Evolutionary conservation across 1,284 basidiomycete species (phyloP).

Genomic region (Trametes versicolor): DNA sequence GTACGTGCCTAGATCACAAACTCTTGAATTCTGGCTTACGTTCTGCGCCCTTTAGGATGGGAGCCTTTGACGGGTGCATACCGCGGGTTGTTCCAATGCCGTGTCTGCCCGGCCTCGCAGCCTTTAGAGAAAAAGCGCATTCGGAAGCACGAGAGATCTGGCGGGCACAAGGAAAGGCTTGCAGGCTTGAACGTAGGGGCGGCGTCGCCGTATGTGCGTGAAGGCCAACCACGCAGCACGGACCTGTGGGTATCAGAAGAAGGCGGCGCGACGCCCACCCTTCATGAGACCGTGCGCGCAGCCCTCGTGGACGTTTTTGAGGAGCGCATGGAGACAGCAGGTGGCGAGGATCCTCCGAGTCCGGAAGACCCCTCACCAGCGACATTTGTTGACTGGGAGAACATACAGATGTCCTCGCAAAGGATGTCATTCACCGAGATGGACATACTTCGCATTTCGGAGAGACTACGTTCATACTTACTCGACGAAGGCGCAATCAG

Average conservation of each 20-base stretch:
- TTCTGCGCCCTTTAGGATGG: too few relatives aligned
- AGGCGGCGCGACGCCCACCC: background rate
- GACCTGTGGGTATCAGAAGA: background rate
- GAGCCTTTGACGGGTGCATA: background rate
- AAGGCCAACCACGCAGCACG: background rate
- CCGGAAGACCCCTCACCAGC: too few relatives aligned
- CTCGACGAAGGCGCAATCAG: too few relatives aligned
- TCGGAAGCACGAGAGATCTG: background rate
- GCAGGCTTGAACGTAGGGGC: too few relatives aligned
- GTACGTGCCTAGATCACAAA: too few relatives aligned
- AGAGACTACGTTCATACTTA: too few relatives aligned
- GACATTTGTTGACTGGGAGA: background rate
- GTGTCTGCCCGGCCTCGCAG: background rate
- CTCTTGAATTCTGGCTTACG: too few relatives aligned
- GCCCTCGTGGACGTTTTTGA: background rate
- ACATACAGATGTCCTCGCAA: too few relatives aligned
- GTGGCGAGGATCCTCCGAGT: too few relatives aligned
- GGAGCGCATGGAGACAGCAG: background rate
- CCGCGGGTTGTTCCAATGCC: background rate
- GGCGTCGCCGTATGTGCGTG: background rate
- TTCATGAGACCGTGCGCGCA: background rate
- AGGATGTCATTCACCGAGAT: too few relatives aligned
- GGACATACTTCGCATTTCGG: too few relatives aligned
- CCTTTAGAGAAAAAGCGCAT: background rate
- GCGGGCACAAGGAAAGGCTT: background rate